phyloP scores from a whole-genome alignment of 2,329 filamentous ascomycete species.

The Phaeoacremonium minimum region DNA sequence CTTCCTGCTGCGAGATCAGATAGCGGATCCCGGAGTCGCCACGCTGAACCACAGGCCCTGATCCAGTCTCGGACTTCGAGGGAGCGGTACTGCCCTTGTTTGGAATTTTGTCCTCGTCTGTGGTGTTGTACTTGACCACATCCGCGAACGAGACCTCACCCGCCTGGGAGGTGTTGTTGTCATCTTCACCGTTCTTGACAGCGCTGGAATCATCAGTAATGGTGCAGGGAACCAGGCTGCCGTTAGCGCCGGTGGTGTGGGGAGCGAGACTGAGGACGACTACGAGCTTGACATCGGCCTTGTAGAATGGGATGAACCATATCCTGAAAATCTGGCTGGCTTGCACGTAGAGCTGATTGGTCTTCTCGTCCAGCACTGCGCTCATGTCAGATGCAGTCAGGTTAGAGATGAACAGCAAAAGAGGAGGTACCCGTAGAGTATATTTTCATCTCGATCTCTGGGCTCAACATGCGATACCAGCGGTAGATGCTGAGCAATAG shows the following conservation, averaged over 20 bases:
- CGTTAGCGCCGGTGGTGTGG: constrained; percentile 16
- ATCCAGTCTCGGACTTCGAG: too few species aligned
- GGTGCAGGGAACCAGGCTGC: constrained; percentile 2
- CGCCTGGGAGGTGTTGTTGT: too few species aligned
- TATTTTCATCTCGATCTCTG: constrained; percentile 63
- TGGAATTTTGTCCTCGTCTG: too few species aligned
- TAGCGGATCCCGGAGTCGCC: constrained; percentile 64
- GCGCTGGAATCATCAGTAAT: neutral
- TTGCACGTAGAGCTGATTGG: constrained; percentile 66
- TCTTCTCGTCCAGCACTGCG: constrained; percentile 63
- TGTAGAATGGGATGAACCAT: constrained; percentile 74
- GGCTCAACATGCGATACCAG: constrained; percentile 82
- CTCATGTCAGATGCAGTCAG: fast-evolving
- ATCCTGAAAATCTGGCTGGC: constrained; percentile 73
- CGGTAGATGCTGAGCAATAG: constrained; percentile 67
- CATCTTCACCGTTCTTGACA: constrained; percentile 13
- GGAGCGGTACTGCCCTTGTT: too few species aligned
- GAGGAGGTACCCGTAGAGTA: constrained; percentile 46
- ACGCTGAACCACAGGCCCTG: constrained; percentile 11
- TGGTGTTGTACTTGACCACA: too few species aligned
- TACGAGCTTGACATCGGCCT: constrained; percentile 62
- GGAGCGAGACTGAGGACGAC: constrained; percentile 59
- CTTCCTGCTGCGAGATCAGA: constrained; percentile 72
- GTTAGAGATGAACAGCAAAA: neutral
- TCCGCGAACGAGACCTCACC: too few species aligned